Conservation (phyloP, 1,139 yeast genomes). For the Zygotorulaspora mrakii region DNA sequence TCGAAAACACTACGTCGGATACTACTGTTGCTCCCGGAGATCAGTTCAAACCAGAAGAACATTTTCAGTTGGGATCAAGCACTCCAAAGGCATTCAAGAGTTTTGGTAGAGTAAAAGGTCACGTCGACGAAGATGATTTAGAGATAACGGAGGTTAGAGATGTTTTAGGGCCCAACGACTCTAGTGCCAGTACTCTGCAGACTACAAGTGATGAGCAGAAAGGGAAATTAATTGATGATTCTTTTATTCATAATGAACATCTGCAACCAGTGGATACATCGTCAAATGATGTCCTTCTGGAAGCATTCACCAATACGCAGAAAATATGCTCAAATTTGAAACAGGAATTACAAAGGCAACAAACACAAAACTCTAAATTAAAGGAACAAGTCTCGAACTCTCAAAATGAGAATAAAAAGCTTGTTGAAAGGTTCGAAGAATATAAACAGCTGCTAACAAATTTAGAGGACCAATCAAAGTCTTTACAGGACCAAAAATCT, state of each 20-base stretch:
- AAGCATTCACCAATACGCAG: slow-evolving; percentile 36
- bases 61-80: slow-evolving; percentile 12
- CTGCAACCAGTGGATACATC: slow-evolving; percentile 18
- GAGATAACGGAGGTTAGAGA: slow-evolving; percentile 33
- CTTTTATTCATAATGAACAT: slow-evolving; percentile 2
- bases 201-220: neutral
- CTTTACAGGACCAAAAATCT: slow-evolving; percentile 22
- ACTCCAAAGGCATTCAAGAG: slow-evolving; percentile 13
- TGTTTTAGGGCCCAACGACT: slow-evolving; percentile 10
- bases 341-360: slow-evolving; percentile 27
- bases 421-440: slow-evolving; percentile 14
- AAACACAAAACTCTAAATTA: slow-evolving; percentile 27
- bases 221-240: neutral
- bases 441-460: slow-evolving; percentile 20
- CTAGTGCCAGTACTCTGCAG: slow-evolving; percentile 3
- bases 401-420: slow-evolving; percentile 21
- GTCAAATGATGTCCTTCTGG: slow-evolving; percentile 35
- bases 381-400: slow-evolving; percentile 20
- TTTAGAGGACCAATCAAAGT: slow-evolving; percentile 22
- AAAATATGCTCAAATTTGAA: slow-evolving; percentile 33
- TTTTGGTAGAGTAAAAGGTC: neutral
- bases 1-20: slow-evolving; percentile 18
- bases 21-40: slow-evolving; percentile 9
- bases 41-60: neutral
- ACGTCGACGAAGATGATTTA: slow-evolving; percentile 29